Conservation (phyloP, 345 rosid species). For the Pistacia atlantica region DNA sequence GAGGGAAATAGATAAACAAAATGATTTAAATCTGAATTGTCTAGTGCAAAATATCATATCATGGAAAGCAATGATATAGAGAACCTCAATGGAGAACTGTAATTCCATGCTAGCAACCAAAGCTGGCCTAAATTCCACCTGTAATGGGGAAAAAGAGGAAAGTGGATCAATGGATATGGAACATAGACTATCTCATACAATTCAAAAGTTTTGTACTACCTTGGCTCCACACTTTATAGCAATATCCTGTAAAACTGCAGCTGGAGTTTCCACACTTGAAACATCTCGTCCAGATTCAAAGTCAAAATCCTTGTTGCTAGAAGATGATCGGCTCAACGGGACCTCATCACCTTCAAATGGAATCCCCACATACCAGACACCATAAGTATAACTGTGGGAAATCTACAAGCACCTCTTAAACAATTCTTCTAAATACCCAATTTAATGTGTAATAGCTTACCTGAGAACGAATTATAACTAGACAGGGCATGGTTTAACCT, state of each 20-base stretch:
- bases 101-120: slow-evolving; percentile 69
- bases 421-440: not conserved
- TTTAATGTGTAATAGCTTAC: slow-evolving; percentile 40
- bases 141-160: slow-evolving; percentile 14
- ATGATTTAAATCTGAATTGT: not conserved
- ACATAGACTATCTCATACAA: not conserved
- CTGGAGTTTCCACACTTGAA: slow-evolving; percentile 60
- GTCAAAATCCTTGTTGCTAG: slow-evolving; percentile 67
- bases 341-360: slow-evolving; percentile 60
- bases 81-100: slow-evolving; percentile 88
- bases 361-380: not conserved
- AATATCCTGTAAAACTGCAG: slow-evolving; percentile 65
- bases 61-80: not conserved
- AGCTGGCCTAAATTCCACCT: slow-evolving; percentile 80
- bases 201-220: slow-evolving; percentile 41
- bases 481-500: slow-evolving; percentile 50
- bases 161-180: not conserved
- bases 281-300: slow-evolving; percentile 61
- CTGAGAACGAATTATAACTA: slow-evolving; percentile 61
- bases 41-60: not conserved
- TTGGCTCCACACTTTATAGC: slow-evolving; percentile 85
- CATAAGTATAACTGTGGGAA: not conserved
- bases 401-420: not conserved
- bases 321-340: slow-evolving; percentile 54
- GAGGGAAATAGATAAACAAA: slow-evolving; percentile 5